Conservation (phyloP, 108 stramenopile genomes). For the Conticribra guillardii region DNA sequence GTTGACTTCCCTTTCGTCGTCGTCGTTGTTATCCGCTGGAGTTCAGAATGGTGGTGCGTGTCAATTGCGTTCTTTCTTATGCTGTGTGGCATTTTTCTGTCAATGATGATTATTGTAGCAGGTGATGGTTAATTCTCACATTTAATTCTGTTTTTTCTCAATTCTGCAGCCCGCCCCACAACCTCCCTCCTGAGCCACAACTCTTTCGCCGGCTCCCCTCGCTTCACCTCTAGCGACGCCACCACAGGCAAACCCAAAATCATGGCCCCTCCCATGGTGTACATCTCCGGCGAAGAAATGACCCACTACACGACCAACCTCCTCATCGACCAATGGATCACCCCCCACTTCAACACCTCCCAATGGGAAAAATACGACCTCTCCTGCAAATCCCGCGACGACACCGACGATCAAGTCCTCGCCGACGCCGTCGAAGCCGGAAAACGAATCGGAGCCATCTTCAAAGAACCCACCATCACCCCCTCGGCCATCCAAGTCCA, state of each 20-base stretch:
- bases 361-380: slow-evolving; percentile 92
- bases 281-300: slow-evolving; percentile 97
- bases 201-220: not conserved
- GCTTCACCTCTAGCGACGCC: slow-evolving; percentile 3
- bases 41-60: not conserved
- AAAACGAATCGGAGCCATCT: slow-evolving; percentile 89
- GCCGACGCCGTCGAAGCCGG: slow-evolving; percentile 93
- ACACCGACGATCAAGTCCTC: slow-evolving; percentile 90
- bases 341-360: slow-evolving; percentile 90
- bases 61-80: not conserved
- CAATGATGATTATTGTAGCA: not conserved
- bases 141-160: not conserved
- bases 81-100: not conserved
- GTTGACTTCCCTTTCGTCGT: not conserved
- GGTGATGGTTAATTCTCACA: not conserved
- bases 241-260: slow-evolving; percentile 52
- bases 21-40: not conserved
- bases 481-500: slow-evolving; percentile 89
- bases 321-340: slow-evolving; percentile 91
- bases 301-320: slow-evolving; percentile 92
- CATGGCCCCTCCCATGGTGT: slow-evolving; percentile 92
- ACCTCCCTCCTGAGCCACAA: not conserved
- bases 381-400: slow-evolving; percentile 90
- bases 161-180: not conserved
- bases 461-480: slow-evolving; percentile 98